These are phyloP conservation scores for Yamadazyma dendronema DNA, from an alignment of 1,139 yeast species.

Conservation along the genomic window DNA sequence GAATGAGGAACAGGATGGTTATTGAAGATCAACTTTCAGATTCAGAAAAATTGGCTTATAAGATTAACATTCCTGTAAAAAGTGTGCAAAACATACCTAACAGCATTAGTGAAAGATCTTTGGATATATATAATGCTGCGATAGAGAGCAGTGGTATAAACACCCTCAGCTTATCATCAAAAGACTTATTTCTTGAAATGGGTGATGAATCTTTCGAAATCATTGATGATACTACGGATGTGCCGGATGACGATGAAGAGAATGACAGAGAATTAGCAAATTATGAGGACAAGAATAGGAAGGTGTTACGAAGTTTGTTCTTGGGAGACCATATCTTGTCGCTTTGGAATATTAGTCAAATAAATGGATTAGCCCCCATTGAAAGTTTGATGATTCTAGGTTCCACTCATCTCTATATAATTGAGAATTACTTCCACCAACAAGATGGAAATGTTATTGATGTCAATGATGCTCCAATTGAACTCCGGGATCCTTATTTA, in stretches of 20 bases:
- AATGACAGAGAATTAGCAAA: slow-evolving; percentile 19
- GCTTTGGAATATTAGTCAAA: slow-evolving; percentile 73
- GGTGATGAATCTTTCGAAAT: slow-evolving; percentile 12
- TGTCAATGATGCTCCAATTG: slow-evolving; percentile 60
- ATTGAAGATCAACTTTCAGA: slow-evolving; percentile 50
- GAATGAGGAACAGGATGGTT: slow-evolving; percentile 60
- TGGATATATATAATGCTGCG: slow-evolving; percentile 19
- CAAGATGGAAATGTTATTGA: slow-evolving; percentile 63
- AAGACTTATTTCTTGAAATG: slow-evolving; percentile 12
- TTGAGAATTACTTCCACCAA: slow-evolving; percentile 66
- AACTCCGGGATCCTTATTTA: slow-evolving; percentile 64
- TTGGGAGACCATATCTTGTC: slow-evolving; percentile 69
- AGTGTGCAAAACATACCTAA: slow-evolving; percentile 14
- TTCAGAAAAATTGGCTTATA: slow-evolving; percentile 42
- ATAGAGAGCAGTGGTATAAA: slow-evolving; percentile 23
- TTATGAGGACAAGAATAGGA: slow-evolving; percentile 69
- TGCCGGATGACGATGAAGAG: slow-evolving; percentile 12
- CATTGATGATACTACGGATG: slow-evolving; percentile 44
- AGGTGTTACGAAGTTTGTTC: slow-evolving; percentile 64
- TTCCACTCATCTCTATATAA: slow-evolving; percentile 57
- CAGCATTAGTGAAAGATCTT: slow-evolving; percentile 6
- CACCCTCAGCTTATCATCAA: slow-evolving; percentile 25
- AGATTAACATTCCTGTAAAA: slow-evolving; percentile 39
- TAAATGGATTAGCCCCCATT: slow-evolving; percentile 67
- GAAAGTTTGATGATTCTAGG: slow-evolving; percentile 78